These are phyloP conservation scores for Neurospora sp. DNA, from an alignment of 495 filamentous ascomycete genomes.

Conservation along the genomic window DNA sequence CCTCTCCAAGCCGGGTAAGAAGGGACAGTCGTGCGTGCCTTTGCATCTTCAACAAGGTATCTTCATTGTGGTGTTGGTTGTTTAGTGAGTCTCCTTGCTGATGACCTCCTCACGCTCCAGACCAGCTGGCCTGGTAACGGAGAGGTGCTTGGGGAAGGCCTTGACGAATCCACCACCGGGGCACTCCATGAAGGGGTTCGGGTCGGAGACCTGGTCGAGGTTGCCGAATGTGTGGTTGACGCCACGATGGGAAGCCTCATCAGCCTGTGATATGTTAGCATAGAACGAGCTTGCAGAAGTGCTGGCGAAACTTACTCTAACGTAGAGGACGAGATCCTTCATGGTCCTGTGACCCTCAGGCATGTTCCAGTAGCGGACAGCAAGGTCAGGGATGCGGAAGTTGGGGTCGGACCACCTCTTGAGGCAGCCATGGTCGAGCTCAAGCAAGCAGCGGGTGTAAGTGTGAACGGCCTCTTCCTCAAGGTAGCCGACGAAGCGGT, in stretches of 20 bases:
- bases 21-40: background rate
- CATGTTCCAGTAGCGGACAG: conserved; percentile 86
- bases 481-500: conserved; percentile 93
- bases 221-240: conserved; percentile 95
- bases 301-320: conserved; percentile 36
- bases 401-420: conserved; percentile 63
- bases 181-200: conserved; percentile 68
- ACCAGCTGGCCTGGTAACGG: conserved; percentile 54
- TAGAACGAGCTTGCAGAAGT: background rate
- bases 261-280: conserved; percentile 33
- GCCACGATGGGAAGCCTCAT: conserved; percentile 89
- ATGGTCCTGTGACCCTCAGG: conserved; percentile 74
- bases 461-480: conserved; percentile 97
- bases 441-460: conserved; percentile 77
- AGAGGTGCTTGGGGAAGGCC: conserved; percentile 42
- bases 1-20: background rate
- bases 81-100: background rate
- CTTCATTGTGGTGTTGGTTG: background rate
- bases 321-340: conserved; percentile 76
- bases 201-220: conserved; percentile 65
- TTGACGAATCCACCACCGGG: conserved; percentile 32
- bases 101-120: conserved; percentile 72
- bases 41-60: background rate
- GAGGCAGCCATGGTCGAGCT: conserved; percentile 73
- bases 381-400: conserved; percentile 79